Conservation (phyloP, 2,329 filamentous ascomycete species). For the Cladosporium halotolerans region DNA sequence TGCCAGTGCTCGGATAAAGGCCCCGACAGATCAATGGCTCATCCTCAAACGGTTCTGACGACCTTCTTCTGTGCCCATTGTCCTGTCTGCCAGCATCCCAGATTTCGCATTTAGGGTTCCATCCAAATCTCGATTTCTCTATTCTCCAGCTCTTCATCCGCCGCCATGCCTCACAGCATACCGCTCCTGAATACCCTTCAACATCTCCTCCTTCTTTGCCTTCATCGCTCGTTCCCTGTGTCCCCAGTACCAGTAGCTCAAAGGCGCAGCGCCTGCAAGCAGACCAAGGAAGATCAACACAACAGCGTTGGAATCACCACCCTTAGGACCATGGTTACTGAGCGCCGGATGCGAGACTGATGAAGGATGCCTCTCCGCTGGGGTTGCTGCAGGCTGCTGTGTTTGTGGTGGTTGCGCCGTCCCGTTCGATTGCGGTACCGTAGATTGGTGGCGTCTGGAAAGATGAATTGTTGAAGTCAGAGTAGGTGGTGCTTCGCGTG, state of each 20-base stretch:
- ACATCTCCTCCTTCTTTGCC: slow-evolving; percentile 11
- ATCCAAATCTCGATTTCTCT: background rate
- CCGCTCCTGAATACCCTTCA: slow-evolving; percentile 5
- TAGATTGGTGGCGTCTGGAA: slow-evolving; percentile 6
- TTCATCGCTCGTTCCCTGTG: slow-evolving; percentile 8
- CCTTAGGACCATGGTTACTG: background rate
- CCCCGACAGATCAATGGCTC: too few species aligned
- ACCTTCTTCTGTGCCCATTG: too few species aligned
- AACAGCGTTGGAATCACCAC: background rate
- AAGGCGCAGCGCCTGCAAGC: background rate
- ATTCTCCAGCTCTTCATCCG: background rate
- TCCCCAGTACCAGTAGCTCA: slow-evolving; percentile 12
- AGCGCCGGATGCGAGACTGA: slow-evolving; percentile 8
- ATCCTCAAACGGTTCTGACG: too few species aligned
- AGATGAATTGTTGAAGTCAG: too few species aligned
- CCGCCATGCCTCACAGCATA: slow-evolving; percentile 8
- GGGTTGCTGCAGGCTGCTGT: background rate
- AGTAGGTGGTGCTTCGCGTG: too few species aligned
- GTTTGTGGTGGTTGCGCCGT: background rate
- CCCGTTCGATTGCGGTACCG: background rate
- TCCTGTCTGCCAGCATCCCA: too few species aligned
- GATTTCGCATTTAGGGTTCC: too few species aligned
- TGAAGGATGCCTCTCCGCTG: slow-evolving; percentile 3
- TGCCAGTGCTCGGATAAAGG: too few species aligned
- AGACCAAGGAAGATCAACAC: slow-evolving; percentile 4